Percentiles rank a stretch among this genome's conserved stretches.
phyloP scores from a whole-genome alignment of 306 rosid species.

The Mucuna pruriens region DNA sequence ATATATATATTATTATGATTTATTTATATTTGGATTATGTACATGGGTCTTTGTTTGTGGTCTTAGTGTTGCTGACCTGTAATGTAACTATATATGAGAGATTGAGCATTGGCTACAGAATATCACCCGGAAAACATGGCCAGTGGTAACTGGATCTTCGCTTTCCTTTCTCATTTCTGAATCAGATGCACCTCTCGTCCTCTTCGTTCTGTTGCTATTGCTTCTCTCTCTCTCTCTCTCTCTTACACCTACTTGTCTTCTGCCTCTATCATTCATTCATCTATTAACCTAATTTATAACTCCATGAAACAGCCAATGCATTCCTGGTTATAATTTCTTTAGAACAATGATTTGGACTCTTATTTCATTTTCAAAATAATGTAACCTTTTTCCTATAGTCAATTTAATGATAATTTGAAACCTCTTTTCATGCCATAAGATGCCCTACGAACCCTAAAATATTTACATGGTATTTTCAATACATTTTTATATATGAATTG shows the following conservation, averaged over 20 bases:
- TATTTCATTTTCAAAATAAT: conserved; percentile 5
- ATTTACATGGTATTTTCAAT: background rate
- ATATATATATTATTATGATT: too few relatives aligned
- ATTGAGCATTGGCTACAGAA: background rate
- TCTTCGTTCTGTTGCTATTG: background rate
- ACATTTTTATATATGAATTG: background rate
- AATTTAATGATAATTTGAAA: background rate
- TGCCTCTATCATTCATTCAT: background rate
- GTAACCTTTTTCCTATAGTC: background rate
- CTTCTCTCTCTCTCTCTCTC: background rate
- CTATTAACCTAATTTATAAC: background rate
- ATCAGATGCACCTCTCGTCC: background rate
- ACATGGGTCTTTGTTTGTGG: background rate
- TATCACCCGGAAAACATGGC: conserved; percentile 38
- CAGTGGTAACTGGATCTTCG: conserved; percentile 35
- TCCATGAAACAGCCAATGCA: background rate
- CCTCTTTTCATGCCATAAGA: background rate
- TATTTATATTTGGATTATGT: too few relatives aligned
- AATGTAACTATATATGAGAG: background rate
- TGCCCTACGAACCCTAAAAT: background rate
- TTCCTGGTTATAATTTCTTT: background rate
- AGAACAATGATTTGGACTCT: background rate
- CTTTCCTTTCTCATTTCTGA: conserved; percentile 3
- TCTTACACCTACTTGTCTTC: background rate
- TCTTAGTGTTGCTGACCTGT: background rate